Conservation (phyloP, 108 stramenopile species). For the Nitzschia sp. region DNA sequence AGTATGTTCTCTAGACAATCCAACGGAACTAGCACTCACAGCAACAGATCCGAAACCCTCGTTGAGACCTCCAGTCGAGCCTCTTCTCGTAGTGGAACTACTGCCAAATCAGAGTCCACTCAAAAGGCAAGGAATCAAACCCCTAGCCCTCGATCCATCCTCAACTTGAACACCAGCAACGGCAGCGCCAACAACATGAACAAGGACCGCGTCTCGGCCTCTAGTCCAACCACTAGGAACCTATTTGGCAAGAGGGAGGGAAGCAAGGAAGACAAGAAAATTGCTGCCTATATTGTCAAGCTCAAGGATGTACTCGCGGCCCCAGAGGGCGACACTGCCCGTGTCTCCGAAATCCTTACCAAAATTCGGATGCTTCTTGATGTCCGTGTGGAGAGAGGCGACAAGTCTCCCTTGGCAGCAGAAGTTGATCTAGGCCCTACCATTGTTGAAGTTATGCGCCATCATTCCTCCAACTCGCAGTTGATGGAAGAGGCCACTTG, state of each 20-base stretch:
- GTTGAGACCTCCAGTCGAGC: background rate
- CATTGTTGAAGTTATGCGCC: constrained; percentile 32
- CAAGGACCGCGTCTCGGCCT: too few species aligned
- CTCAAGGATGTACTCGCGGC: constrained; percentile 10
- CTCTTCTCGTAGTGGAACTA: background rate
- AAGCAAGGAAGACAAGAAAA: constrained; percentile 17
- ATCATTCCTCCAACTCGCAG: constrained; percentile 13
- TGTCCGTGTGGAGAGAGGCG: constrained; percentile 17
- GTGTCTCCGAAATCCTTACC: constrained; percentile 15
- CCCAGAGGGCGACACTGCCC: background rate
- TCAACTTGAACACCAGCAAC: background rate
- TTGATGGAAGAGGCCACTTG: constrained; percentile 43
- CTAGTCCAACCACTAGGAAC: background rate
- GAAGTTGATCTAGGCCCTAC: constrained; percentile 20
- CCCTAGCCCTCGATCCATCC: background rate
- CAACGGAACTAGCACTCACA: background rate
- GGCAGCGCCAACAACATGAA: background rate
- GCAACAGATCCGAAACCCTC: background rate
- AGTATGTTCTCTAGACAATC: too few species aligned
- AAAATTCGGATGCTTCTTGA: constrained; percentile 20
- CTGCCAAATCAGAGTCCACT: background rate
- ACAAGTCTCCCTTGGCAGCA: constrained; percentile 7
- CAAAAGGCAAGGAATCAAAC: background rate
- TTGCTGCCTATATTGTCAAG: constrained; percentile 6
- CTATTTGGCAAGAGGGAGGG: constrained; percentile 10